Base-by-base conservation (phyloP, 2,329 filamentous ascomycete genomes). In the Cercospora beticola region DNA sequence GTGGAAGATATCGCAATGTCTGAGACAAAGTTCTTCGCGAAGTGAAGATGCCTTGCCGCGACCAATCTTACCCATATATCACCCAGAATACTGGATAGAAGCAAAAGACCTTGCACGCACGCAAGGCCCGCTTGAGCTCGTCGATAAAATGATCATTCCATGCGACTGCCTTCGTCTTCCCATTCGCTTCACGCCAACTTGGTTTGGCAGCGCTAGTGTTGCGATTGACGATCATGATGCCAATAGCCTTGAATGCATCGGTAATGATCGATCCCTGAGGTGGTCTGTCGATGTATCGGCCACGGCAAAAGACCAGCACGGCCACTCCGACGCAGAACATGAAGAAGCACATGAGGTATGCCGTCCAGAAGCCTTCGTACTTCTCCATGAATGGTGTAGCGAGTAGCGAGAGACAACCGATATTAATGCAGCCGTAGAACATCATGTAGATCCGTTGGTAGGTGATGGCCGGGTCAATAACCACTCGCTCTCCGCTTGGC, bases 101-200 rank as follows among this genome's bases (percentile, higher is more conserved):
- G 21, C 79, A 66, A 62, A 92, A 92, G 65, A 92, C 89, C 74
- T 89, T 88, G 83, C 90, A 93, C 16, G 90, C 90, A 76, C 83
- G 76, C 9, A 89, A 77, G 1, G 86, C 86, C 49, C 89, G 88
- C 81, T 90, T 90, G 61, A 93, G 81, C 76, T 93, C 90, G 2
- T 91, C 89, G 61, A 93, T 82, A 72, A 92, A 93, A 73, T 86
- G 84, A 74, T 92, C 89, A 64, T 90, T 86, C 89, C 90, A 92
- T 0, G 83, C 81, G 28, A 87, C 78, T 2, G 79, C 75, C 66
- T 79, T 77, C 14, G 76, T 78, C 70, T 76, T 82, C 65, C 83
- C 81, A 68, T 86, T 80, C 68, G 83, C 86, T 18, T 82, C 83
- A 66, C 89, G 88, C 82, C 86, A 89, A 4, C 85, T 87, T 3